phyloP scores from a whole-genome alignment of 129 eudicot genomes.

The Flaveria robusta region DNA sequence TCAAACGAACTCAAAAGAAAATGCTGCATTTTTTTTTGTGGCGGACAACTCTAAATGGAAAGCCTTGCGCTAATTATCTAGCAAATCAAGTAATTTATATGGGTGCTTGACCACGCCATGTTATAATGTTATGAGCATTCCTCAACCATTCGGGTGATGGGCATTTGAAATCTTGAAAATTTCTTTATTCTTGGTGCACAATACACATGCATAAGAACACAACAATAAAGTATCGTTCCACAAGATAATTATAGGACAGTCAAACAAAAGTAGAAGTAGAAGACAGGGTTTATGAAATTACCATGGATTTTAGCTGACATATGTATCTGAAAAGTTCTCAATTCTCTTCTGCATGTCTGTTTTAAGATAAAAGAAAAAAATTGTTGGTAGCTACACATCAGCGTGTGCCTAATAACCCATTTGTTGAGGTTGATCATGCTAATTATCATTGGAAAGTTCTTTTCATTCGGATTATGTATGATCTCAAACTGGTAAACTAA shows the following conservation, averaged over 20 bases:
- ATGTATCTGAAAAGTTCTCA: conserved; percentile 27
- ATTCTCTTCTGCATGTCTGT: conserved; percentile 55
- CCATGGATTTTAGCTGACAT: conserved; percentile 43
- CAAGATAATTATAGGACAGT: not conserved
- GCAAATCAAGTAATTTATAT: not conserved
- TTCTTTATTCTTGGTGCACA: not conserved
- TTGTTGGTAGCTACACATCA: too few species aligned
- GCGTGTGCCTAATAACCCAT: too few species aligned
- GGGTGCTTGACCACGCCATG: too few species aligned
- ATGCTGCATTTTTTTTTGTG: not conserved
- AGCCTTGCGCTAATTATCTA: not conserved
- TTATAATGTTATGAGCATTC: not conserved
- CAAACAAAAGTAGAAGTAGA: not conserved
- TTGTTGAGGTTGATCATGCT: too few species aligned
- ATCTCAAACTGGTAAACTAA: not conserved
- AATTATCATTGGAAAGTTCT: too few species aligned
- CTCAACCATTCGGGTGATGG: not conserved
- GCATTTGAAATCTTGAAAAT: not conserved
- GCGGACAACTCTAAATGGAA: not conserved
- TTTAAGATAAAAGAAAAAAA: conserved; percentile 23
- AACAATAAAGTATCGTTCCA: not conserved
- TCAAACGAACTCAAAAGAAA: not conserved
- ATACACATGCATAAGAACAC: not conserved
- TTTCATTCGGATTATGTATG: not conserved
- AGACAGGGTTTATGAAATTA: conserved; percentile 23